Conservation (phyloP, 306 rosid genomes). For the Malus fusca region DNA sequence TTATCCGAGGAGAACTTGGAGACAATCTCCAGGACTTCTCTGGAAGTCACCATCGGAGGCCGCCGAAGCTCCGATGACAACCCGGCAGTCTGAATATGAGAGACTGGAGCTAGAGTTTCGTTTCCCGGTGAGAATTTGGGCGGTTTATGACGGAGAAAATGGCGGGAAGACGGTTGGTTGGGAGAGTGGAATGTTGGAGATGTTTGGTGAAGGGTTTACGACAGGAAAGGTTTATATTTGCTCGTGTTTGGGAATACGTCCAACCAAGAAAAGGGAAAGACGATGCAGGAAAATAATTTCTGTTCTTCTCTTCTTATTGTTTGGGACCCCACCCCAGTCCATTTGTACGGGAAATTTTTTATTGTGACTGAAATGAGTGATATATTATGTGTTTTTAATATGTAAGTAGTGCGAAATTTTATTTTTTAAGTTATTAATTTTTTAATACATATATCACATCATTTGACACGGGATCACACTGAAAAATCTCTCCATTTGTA, state of each 20-base stretch:
- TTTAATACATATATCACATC: too few species aligned
- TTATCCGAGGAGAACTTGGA: conserved; percentile 78
- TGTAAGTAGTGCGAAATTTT: too few species aligned
- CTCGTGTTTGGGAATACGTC: too few species aligned
- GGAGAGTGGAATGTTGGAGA: background rate
- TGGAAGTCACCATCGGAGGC: conserved; percentile 47
- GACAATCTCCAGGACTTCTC: conserved; percentile 71
- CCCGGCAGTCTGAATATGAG: background rate
- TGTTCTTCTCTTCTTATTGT: too few species aligned
- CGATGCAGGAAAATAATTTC: background rate
- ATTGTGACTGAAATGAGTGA: too few species aligned
- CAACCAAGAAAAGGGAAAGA: background rate
- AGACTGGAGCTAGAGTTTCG: background rate
- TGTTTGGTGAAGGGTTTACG: background rate
- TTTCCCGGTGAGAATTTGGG: background rate
- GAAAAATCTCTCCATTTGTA: too few species aligned
- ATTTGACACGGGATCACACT: too few species aligned
- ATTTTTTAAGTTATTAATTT: too few species aligned
- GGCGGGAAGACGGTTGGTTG: background rate
- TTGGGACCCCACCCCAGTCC: background rate
- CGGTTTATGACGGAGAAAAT: background rate
- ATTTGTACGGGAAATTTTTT: too few species aligned
- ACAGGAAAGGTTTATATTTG: background rate
- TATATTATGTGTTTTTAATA: too few species aligned
- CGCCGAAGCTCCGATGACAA: conserved; percentile 6